Base-by-base conservation (phyloP, 1,139 yeast genomes). In the Hemisphaericaspora xylofermentans region DNA sequence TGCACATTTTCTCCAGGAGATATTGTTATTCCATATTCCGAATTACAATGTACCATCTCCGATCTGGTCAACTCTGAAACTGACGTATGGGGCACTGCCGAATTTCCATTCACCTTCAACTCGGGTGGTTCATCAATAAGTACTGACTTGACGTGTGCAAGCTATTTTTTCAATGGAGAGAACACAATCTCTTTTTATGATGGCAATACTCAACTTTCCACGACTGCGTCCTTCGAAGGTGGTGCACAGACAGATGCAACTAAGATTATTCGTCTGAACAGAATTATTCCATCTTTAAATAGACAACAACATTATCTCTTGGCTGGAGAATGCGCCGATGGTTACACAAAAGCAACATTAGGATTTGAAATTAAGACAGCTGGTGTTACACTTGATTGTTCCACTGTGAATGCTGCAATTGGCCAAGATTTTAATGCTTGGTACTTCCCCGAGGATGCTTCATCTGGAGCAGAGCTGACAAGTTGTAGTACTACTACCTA, bases 131-230 rank as follows among this genome's bases (percentile, higher is more conserved):
- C 60, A 12, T 59, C 52, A 9, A 31, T 38, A 2, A 32, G 47
- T 3, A 47, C 47, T 12, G 68, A 64, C 44, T 21, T 56, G 14
- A 35, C 45, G 19, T 52, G 50, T 43, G 49, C 72, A 1, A 30
- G 38, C 2, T 47, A 54, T 22, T 61, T 53, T 40, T 34, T 28
- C 1, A 43, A 52, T 5, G 70, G 71, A 9, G 3, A 41, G 1
- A 64, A 66, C 30, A 54, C 61, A 6, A 52, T 65, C 9, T 48
- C 56, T 3, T 65, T 61, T 49, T 43, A 34, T 6, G 70, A 64
- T 47, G 71, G 71, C 15, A 38, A 36, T 17, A 58, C 49, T 14
- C 14, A 41, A 13, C 32, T 64, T n/a, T 35, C 57, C 6, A 50
- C 46, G n/a, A 34, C 46, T 4, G 58, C 54, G 2, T 39, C 31